Conservation (phyloP, 192 early-diverging fungal genomes). For the Coemansia biformis region DNA sequence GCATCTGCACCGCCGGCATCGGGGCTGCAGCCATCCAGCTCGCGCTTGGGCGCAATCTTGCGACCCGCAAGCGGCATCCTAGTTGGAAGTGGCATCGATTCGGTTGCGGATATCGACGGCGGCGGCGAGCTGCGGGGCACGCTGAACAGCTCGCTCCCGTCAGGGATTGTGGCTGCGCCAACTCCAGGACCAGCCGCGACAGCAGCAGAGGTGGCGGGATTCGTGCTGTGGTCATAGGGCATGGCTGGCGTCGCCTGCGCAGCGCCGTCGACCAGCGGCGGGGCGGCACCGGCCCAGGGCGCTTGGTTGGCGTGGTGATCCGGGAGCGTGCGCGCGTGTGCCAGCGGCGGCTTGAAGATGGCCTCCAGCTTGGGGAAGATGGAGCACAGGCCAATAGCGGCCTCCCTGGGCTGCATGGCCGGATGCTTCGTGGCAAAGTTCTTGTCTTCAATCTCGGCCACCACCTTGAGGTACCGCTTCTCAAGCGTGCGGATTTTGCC, state of each 20-base stretch:
- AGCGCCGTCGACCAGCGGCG: conserved; percentile 2
- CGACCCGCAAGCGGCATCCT: conserved; percentile 6
- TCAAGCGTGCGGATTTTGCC: conserved; percentile 50
- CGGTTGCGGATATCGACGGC: conserved; percentile 28
- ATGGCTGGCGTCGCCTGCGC: conserved; percentile 1
- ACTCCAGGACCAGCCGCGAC: not conserved
- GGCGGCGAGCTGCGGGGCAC: conserved; percentile 34
- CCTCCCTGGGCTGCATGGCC: conserved; percentile 36
- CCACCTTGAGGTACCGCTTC: conserved; percentile 36
- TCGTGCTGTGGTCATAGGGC: not conserved
- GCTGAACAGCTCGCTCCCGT: conserved; percentile 13
- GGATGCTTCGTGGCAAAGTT: conserved; percentile 31
- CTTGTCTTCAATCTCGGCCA: conserved; percentile 20
- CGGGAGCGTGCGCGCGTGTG: conserved; percentile 7
- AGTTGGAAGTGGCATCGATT: conserved; percentile 32
- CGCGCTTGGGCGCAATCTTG: conserved; percentile 49
- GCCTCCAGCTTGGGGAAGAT: conserved; percentile 38
- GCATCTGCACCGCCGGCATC: conserved; percentile 9
- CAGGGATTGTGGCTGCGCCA: not conserved
- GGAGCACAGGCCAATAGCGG: conserved; percentile 33
- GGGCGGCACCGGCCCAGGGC: not conserved
- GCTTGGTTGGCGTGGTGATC: too few relatives aligned
- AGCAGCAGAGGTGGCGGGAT: too few relatives aligned
- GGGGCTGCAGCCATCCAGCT: conserved; percentile 5
- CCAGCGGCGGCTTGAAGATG: conserved; percentile 29